Percentiles rank a stretch among this genome's conserved stretches.
Evolutionary conservation across 108 stramenopile genomes (phyloP).

Genomic region (Epithemia pelagica): DNA sequence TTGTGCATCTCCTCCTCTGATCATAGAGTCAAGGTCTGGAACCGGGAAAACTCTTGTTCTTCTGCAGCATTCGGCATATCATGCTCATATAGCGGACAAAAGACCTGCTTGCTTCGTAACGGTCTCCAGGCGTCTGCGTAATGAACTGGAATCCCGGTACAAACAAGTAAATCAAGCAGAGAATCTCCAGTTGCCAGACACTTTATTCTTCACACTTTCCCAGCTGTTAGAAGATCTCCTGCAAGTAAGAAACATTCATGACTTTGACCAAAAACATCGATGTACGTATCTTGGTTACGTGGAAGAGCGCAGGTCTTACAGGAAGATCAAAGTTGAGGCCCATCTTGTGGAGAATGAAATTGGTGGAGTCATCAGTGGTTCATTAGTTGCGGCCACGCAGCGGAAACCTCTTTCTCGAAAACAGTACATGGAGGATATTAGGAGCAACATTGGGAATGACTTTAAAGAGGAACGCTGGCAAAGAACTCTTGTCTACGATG

Average conservation of each 20-base stretch:
- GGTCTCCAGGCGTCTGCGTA: conserved; percentile 20
- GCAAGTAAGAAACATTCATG: neutral
- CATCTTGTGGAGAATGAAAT: conserved; percentile 28
- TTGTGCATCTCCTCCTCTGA: conserved; percentile 7
- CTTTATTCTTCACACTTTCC: conserved; percentile 16
- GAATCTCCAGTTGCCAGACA: conserved; percentile 12
- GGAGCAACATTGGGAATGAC: conserved; percentile 23
- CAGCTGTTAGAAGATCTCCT: conserved; percentile 13
- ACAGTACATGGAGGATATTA: conserved; percentile 13
- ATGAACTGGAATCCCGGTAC: conserved; percentile 16
- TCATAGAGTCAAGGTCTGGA: conserved; percentile 27
- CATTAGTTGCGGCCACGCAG: conserved; percentile 12
- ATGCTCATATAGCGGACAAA: conserved; percentile 3
- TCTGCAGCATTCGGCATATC: conserved; percentile 22
- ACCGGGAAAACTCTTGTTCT: conserved; percentile 29
- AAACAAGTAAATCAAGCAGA: conserved; percentile 3
- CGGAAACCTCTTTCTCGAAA: conserved; percentile 9
- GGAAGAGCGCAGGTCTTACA: neutral
- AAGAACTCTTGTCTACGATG: conserved; percentile 15
- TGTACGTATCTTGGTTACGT: conserved; percentile 16
- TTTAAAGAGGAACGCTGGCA: conserved; percentile 4
- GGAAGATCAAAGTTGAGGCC: conserved; percentile 3
- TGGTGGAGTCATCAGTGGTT: conserved; percentile 28
- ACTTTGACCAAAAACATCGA: conserved; percentile 1
- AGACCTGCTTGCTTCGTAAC: conserved; percentile 23